These are phyloP conservation scores for Cyclotella cryptica DNA, from an alignment of 108 stramenopile species.

Conservation along the genomic window DNA sequence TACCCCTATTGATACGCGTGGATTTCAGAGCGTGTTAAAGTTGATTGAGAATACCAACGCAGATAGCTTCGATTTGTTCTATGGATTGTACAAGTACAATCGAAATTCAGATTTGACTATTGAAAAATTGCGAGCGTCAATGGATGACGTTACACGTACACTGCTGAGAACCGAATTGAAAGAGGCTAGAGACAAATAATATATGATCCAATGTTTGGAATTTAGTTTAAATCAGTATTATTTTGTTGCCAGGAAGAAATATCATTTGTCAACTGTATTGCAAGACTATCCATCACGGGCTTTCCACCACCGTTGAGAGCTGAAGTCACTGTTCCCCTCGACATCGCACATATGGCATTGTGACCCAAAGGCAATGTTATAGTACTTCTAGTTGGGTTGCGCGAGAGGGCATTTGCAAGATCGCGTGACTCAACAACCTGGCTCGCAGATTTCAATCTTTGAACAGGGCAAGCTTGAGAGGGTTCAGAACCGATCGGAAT, in stretches of 20 bases:
- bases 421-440: conserved; percentile 36
- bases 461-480: conserved; percentile 5
- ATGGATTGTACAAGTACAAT: conserved; percentile 97
- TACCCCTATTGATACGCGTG: conserved; percentile 95
- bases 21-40: conserved; percentile 93
- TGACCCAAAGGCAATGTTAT: conserved; percentile 70
- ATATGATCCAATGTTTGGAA: neutral
- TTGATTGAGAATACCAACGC: conserved; percentile 94
- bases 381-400: neutral
- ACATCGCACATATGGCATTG: conserved; percentile 76
- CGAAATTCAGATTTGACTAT: conserved; percentile 56
- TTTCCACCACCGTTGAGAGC: conserved; percentile 62
- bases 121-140: conserved; percentile 50
- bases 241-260: conserved; percentile 60
- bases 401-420: conserved; percentile 27
- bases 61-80: conserved; percentile 98
- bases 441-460: conserved; percentile 47
- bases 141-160: conserved; percentile 14
- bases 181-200: conserved; percentile 6
- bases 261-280: conserved; percentile 63
- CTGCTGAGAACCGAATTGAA: neutral
- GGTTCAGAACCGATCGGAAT: conserved; percentile 31
- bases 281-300: conserved; percentile 75
- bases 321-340: conserved; percentile 56
- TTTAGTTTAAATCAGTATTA: neutral